A percentile compares a stretch with the other conserved stretches of the same genome.
Conservation (phyloP, 2,329 filamentous ascomycete species). For the Colletotrichum godetiae region DNA sequence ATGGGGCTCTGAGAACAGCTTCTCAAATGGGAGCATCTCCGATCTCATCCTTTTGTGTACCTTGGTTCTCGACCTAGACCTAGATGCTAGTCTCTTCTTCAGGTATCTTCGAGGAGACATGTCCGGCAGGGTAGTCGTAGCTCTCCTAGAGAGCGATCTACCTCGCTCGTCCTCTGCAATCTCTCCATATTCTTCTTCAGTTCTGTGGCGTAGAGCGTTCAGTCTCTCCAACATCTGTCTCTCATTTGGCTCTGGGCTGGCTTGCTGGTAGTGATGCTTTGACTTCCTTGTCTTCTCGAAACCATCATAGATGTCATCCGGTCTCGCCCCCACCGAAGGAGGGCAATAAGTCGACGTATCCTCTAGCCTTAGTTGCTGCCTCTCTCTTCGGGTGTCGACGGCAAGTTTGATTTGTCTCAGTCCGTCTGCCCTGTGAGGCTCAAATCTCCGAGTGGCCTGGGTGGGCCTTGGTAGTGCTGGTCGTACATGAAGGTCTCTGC, state of each 20-base stretch:
- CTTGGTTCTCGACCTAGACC: constrained; percentile 11
- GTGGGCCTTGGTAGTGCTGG: not conserved
- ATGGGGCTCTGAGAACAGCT: not conserved
- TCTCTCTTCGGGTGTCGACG: not conserved
- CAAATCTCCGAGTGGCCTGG: not conserved
- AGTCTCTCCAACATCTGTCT: constrained; percentile 20
- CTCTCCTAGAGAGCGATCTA: not conserved
- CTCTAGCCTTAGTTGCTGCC: not conserved
- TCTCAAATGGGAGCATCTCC: constrained; percentile 21
- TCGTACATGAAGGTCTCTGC: not conserved
- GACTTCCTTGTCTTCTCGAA: not conserved
- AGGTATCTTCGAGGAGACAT: constrained; percentile 7
- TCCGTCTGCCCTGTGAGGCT: not conserved
- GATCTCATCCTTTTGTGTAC: constrained; percentile 25
- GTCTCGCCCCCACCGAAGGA: not conserved
- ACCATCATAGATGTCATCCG: not conserved
- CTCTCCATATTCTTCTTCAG: not conserved
- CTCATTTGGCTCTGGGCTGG: not conserved
- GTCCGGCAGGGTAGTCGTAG: not conserved
- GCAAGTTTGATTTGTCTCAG: constrained; percentile 7
- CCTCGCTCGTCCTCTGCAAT: not conserved
- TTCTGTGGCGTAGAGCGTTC: constrained; percentile 6
- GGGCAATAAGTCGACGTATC: not conserved
- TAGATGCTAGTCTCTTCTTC: constrained; percentile 12
- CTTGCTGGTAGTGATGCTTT: not conserved